Conservation (phyloP, 2,329 filamentous ascomycete genomes). For the Colletotrichum sojae region DNA sequence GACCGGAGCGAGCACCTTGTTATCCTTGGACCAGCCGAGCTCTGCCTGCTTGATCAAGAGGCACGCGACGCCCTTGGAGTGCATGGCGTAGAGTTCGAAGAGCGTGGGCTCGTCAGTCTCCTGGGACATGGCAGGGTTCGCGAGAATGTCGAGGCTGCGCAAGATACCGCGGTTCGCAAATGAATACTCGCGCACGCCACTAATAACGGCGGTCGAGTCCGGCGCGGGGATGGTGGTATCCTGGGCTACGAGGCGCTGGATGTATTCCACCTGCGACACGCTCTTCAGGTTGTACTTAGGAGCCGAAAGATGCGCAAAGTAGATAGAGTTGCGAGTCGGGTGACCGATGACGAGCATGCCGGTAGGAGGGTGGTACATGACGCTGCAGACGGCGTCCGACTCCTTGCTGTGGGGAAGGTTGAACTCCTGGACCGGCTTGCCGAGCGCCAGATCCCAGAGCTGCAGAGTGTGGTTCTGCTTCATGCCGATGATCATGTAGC, state of each 20-base stretch:
- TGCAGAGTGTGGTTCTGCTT: slow-evolving; percentile 99
- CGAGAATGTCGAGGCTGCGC: slow-evolving; percentile 90
- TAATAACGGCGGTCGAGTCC: slow-evolving; percentile 97
- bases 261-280: slow-evolving; percentile 90
- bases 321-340: slow-evolving; percentile 96
- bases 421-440: slow-evolving; percentile 96
- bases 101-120: slow-evolving; percentile 79
- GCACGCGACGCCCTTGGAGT: slow-evolving; percentile 96
- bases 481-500: slow-evolving; percentile 97
- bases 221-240: slow-evolving; percentile 83
- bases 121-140: slow-evolving; percentile 75
- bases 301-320: slow-evolving; percentile 95
- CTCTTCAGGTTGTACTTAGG: slow-evolving; percentile 89
- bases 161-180: slow-evolving; percentile 89
- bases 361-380: slow-evolving; percentile 91
- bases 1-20: slow-evolving; percentile 85
- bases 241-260: slow-evolving; percentile 81
- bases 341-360: slow-evolving; percentile 97
- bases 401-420: slow-evolving; percentile 97
- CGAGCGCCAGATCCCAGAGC: slow-evolving; percentile 96
- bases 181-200: slow-evolving; percentile 94
- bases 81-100: slow-evolving; percentile 97
- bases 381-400: slow-evolving; percentile 97
- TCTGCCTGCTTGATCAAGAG: slow-evolving; percentile 89
- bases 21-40: slow-evolving; percentile 91